phyloP scores from a whole-genome alignment of 495 filamentous ascomycete genomes.

The Podospora appendiculata region DNA sequence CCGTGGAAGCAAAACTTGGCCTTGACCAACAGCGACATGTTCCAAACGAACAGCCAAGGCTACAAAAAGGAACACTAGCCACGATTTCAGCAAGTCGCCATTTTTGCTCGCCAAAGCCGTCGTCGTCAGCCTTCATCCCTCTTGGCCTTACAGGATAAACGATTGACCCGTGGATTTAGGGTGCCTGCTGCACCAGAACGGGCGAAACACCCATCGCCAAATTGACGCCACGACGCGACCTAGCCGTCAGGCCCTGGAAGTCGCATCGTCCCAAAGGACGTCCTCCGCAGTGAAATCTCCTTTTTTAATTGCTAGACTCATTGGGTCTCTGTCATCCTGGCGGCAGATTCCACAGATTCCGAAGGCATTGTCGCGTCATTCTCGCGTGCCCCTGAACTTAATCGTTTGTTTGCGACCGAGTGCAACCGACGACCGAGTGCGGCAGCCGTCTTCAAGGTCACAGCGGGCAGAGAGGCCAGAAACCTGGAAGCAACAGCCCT shows the following conservation, averaged over 20 bases:
- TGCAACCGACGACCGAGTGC: constrained; percentile 5
- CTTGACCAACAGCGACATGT: constrained; percentile 22
- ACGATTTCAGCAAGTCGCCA: constrained; percentile 30
- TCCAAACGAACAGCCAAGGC: constrained; percentile 14
- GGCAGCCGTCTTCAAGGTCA: constrained; percentile 1
- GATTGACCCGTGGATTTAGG: not conserved
- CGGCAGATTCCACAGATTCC: not conserved
- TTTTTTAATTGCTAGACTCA: constrained; percentile 6
- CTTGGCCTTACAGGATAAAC: no score
- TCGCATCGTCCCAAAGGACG: not conserved
- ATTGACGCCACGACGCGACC: constrained; percentile 4
- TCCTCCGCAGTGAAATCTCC: constrained; percentile 5
- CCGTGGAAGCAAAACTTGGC: constrained; percentile 14
- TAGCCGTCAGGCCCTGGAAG: not conserved
- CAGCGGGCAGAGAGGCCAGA: not conserved
- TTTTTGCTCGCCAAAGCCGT: constrained; percentile 19
- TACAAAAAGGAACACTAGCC: constrained; percentile 37
- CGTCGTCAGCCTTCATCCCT: no score
- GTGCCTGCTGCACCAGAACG: not conserved
- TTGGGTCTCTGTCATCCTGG: not conserved
- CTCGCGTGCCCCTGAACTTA: constrained; percentile 15
- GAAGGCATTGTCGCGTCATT: constrained; percentile 18
- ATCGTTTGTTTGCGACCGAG: not conserved
- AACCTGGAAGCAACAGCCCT: no score
- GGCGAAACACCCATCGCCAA: not conserved